Base-by-base conservation (phyloP, 495 filamentous ascomycete genomes). In the Aspergillus wentii region DNA sequence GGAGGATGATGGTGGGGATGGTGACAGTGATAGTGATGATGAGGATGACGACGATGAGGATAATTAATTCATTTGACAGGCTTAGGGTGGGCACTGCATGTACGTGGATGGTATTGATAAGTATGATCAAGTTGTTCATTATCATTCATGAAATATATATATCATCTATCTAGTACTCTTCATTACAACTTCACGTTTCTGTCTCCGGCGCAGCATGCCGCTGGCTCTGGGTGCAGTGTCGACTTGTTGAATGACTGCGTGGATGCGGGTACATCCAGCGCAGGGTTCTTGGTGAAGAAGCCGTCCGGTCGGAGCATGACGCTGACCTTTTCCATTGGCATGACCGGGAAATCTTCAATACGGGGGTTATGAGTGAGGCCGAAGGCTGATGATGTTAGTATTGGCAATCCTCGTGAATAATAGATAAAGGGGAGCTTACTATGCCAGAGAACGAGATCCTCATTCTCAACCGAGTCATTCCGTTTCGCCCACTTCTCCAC, bases 231-330 rank as follows among this genome's bases (percentile, higher is more conserved):
- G 31, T 66, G 62, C 51, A 52, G 29, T 9, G 56, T 61, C 8
- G 61, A 66, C 46, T 59, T 37, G 45, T 68, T 68, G 20, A 66
- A 65, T 4, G 51, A 33, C 50, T 69, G 65, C 7, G 20, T 40
- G 1, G 58, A 64, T 5, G 52, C 51, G 1, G 66, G 75, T 9
- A 88, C 85, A 62, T 88, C 84, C 28, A 87, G 40, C 6, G 81
- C 80, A 0, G 84, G 85, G 48, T 88, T 89, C 64, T 69, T 71
- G 6, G 77, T 76, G 61, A 89, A 89, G 68, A 89, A 88, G 8
- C 83, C 81, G 35, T 74, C 75, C 6, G 83, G 83, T 58, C 80
- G 79, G 37, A 89, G 82, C 78, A 54, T 76, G 61, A 49, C 74
- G 30, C 60, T 64, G 18, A 68, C 53, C 7, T 54, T 58, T 33